Evolutionary conservation across 192 early-diverging fungal genomes (phyloP), one percentile per base, ranked within the genome.

Genomic region (Dispira simplex): DNA sequence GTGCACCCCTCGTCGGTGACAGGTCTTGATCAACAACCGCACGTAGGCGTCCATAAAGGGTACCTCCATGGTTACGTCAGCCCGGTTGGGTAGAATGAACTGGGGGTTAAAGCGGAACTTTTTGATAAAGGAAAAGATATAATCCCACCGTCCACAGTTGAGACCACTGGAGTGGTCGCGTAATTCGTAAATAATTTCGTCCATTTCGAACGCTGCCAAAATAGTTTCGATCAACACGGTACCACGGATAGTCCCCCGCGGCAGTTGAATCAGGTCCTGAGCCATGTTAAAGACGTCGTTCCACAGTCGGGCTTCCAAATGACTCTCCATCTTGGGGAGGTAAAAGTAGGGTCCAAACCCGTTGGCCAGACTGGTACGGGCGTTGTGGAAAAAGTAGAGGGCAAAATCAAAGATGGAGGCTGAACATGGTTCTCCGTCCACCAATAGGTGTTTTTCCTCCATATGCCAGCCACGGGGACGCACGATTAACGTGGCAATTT

Each of bases 111-210:
- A 81, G 54, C 91, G 86, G 82, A 98, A 85, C 81, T 92, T 91
- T 80, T 98, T 98, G 83, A 98, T 98, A 69, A 91, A 86, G 11
- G 89, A 91, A 76, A 98, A 98, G 77, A 98, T 98, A 81, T 98
- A 98, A 79, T 98, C 95, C 95, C 95, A 98, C 54, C 95, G 85
- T 53, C 95, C 95, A 80, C 95, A 98, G 91, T 98, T 98, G 52
- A 98, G 82, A 9, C 95, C 95, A 21, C 93, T 85, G 45, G 95
- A 98, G 82, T 98, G 95, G 27, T 98, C 88, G 74, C 95, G 92
- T 53, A 98, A 81, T 83, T 98, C 95, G 70, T 91, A 98, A 77
- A 98, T 98, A 71, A 98, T 95, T 78, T 98, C 95, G 67, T 98
- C 95, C 95, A 98, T 98, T 78, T 98, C 92, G 73, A 90, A 98